A percentile compares a stretch with the other conserved stretches of the same genome.
phyloP scores from a whole-genome alignment of 192 early-diverging fungal genomes.

The Allomyces macrogynus region DNA sequence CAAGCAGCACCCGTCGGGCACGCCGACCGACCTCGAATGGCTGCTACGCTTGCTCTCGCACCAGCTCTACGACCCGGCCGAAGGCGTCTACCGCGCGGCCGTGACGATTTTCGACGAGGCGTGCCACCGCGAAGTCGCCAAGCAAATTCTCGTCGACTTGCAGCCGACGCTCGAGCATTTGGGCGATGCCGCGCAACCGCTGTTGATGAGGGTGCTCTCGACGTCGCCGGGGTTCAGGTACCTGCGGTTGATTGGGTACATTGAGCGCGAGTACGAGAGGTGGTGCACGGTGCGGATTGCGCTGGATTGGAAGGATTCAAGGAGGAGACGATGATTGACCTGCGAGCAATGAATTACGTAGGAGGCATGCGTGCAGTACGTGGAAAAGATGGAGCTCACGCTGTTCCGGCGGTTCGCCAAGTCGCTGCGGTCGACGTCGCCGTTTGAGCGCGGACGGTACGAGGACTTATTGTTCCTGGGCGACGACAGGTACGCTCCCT shows the following conservation, averaged over 20 bases:
- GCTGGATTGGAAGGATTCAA: no score
- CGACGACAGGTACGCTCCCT: background rate
- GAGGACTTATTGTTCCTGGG: background rate
- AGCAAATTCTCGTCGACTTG: constrained; percentile 47
- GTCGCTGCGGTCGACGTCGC: background rate
- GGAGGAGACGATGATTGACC: no score
- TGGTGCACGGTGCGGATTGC: constrained; percentile 49
- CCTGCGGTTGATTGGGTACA: constrained; percentile 44
- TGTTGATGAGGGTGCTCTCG: constrained; percentile 47
- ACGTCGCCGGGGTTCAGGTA: constrained; percentile 51
- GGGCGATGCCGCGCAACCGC: constrained; percentile 41
- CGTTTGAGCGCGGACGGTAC: background rate
- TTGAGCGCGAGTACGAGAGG: constrained; percentile 51
- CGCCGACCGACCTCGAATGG: background rate
- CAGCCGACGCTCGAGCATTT: constrained; percentile 55
- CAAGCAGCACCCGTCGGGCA: constrained; percentile 37
- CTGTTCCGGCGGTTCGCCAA: background rate
- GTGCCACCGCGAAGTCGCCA: constrained; percentile 35
- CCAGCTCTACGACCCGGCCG: constrained; percentile 54
- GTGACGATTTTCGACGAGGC: constrained; percentile 44
- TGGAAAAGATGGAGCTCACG: background rate
- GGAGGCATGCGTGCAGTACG: background rate
- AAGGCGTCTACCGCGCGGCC: constrained; percentile 50
- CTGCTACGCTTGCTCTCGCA: background rate
- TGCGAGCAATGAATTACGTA: no score